Base-by-base conservation (phyloP, 108 stramenopile species). In the Nitzschia inconspicua region DNA sequence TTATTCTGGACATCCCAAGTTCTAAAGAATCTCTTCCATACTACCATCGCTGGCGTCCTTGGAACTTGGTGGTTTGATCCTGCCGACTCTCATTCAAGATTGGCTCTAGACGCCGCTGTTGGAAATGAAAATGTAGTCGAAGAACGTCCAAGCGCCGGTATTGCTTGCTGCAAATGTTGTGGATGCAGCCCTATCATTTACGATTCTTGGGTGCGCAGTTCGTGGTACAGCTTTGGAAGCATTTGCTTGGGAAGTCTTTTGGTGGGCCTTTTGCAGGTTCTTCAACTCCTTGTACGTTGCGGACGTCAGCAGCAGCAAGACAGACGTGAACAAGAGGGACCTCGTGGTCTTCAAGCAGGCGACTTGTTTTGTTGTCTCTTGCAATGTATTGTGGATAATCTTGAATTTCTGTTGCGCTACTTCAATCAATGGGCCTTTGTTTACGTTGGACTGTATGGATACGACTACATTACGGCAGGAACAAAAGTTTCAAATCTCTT, bases 51-150 rank as follows among this genome's bases (percentile, higher is more conserved):
- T 0, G 93, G 93, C 22, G 85, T 94, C 5, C 82, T 97, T 23
- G 89, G 79, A 6, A 88, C 87, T 8, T 97, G 93, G 91, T 97
- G 93, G 92, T 85, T 91, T 57, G 57, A 70, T 29, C 85, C 89
- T 22, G 53, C 64, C 23, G 79, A 82, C 39, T 77, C 73, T 2
- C 54, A 23, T 19, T 10, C 25, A 41, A n/a, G n/a, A n/a, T n/a
- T n/a, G n/a, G n/a, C n/a, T n/a, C n/a, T n/a, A n/a, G n/a, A n/a
- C n/a, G n/a, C n/a, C n/a, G n/a, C n/a, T n/a, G 36, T 0, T 70
- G 65, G 23, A 68, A 60, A 54, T 77, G 80, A 63, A 73, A 63
- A 3, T 24, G 8, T 37, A 10, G 36, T 37, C 8, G 60, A 61
- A 52, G n/a, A n/a, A n/a, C 13, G 31, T 51, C 51, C 6, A 25